Percentiles rank a stretch among this genome's conserved stretches.
These are phyloP conservation scores for Cryptosporidium baileyi DNA, from an alignment of 169 alveolate genomes.

Conservation along the genomic window DNA sequence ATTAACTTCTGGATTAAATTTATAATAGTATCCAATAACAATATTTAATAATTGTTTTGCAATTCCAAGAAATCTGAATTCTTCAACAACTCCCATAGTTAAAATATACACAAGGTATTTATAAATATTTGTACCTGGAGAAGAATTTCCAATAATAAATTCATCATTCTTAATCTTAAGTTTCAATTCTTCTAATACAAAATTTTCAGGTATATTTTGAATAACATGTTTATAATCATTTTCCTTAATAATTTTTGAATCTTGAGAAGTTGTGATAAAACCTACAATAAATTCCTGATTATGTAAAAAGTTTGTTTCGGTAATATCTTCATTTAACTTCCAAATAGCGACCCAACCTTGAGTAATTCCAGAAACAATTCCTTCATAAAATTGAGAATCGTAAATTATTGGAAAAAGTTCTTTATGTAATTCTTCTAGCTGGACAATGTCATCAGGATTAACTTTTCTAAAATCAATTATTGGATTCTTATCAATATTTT, in stretches of 20 bases:
- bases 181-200: not conserved
- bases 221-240: conserved; percentile 58
- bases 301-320: not conserved
- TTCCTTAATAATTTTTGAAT: conserved; percentile 37
- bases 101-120: conserved; percentile 41
- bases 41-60: conserved; percentile 37
- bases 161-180: conserved; percentile 16
- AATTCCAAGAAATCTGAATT: conserved; percentile 62
- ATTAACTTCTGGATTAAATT: conserved; percentile 14
- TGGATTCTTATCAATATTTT: conserved; percentile 13
- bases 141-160: not conserved
- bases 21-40: conserved; percentile 40
- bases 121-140: not conserved
- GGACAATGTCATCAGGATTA: not conserved
- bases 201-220: conserved; percentile 13
- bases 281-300: conserved; percentile 28
- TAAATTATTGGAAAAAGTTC: conserved; percentile 57
- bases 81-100: conserved; percentile 65
- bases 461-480: conserved; percentile 37
- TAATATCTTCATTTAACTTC: not conserved
- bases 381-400: conserved; percentile 52
- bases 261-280: conserved; percentile 55
- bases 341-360: conserved; percentile 68
- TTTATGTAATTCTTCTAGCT: conserved; percentile 38
- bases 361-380: conserved; percentile 38